A percentile compares a stretch with the other conserved stretches of the same genome.
These are phyloP conservation scores for Bauhinia variegata DNA, from an alignment of 306 rosid genomes.

Conservation along the genomic window DNA sequence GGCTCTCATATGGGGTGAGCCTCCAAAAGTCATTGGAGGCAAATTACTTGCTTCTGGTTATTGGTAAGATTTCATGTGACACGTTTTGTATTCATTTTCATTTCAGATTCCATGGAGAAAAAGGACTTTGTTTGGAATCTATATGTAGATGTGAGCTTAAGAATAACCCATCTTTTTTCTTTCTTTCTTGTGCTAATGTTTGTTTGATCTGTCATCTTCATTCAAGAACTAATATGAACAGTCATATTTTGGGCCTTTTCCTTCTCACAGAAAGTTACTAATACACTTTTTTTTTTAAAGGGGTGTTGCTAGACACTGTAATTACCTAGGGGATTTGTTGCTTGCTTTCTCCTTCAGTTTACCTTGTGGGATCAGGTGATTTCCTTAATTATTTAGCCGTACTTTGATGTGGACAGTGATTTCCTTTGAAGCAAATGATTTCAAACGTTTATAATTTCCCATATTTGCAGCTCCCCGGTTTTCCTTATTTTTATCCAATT, in stretches of 20 bases:
- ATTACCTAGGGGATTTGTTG: slow-evolving; percentile 92
- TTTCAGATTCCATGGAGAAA: background rate
- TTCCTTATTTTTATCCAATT: slow-evolving; percentile 92
- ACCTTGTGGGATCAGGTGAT: slow-evolving; percentile 92
- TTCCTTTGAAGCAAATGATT: slow-evolving; percentile 9
- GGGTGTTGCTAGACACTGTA: slow-evolving; percentile 95
- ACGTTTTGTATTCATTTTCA: slow-evolving; percentile 8
- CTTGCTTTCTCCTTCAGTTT: slow-evolving; percentile 94
- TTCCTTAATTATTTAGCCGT: slow-evolving; percentile 17
- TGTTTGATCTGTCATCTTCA: slow-evolving; percentile 1
- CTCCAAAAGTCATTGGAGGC: slow-evolving; percentile 86
- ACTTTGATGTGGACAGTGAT: slow-evolving; percentile 1
- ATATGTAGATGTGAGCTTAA: slow-evolving; percentile 27
- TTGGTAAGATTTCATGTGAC: slow-evolving; percentile 65
- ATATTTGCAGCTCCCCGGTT: slow-evolving; percentile 81
- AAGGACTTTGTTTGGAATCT: background rate
- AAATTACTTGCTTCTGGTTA: slow-evolving; percentile 96
- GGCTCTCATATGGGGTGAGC: slow-evolving; percentile 86
- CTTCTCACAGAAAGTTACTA: slow-evolving; percentile 12
- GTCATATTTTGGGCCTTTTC: too few species aligned
- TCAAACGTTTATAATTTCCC: slow-evolving; percentile 18
- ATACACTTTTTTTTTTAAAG: slow-evolving; percentile 47
- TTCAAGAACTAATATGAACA: background rate
- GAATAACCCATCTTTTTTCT: too few species aligned
- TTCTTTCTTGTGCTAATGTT: too few species aligned